Conservation (phyloP, 495 filamentous ascomycete species). For the Evernia prunastri region DNA sequence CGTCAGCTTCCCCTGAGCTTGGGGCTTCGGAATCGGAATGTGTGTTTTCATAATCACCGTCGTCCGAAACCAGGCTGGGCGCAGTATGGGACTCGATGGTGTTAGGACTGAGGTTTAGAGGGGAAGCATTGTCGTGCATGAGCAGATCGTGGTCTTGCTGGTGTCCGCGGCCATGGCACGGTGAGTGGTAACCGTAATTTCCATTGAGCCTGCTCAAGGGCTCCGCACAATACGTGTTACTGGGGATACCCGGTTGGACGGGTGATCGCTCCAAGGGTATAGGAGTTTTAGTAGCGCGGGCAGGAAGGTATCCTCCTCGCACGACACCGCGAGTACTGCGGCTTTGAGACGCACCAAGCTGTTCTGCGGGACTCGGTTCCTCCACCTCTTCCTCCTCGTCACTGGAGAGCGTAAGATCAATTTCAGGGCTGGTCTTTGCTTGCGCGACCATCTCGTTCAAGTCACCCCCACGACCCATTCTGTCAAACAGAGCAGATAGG, state of each 20-base stretch:
- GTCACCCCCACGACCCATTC: slow-evolving; percentile 57
- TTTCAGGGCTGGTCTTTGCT: slow-evolving; percentile 50
- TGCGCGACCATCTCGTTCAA: slow-evolving; percentile 53
- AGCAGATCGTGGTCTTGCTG: slow-evolving; percentile 5
- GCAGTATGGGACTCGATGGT: slow-evolving; percentile 72
- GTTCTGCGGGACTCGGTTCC: slow-evolving; percentile 23
- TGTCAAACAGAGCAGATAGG: slow-evolving; percentile 63
- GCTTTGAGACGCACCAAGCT: slow-evolving; percentile 22
- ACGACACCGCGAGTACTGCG: slow-evolving; percentile 31
- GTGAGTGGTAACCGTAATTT: slow-evolving; percentile 20
- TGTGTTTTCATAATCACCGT: slow-evolving; percentile 62
- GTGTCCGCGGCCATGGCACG: background rate
- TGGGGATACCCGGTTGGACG: slow-evolving; percentile 47
- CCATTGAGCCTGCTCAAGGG: slow-evolving; percentile 17
- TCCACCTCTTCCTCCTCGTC: slow-evolving; percentile 45
- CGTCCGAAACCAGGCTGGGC: slow-evolving; percentile 82
- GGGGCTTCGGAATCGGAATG: slow-evolving; percentile 46
- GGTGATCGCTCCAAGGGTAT: slow-evolving; percentile 44
- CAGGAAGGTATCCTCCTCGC: slow-evolving; percentile 40
- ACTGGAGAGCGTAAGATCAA: slow-evolving; percentile 32
- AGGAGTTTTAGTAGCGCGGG: slow-evolving; percentile 51
- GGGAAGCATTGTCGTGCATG: slow-evolving; percentile 14
- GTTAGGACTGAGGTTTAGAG: slow-evolving; percentile 66
- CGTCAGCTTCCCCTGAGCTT: slow-evolving; percentile 45
- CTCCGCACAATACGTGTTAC: slow-evolving; percentile 13